These are phyloP conservation scores for Saccharomyces hybrid DNA, from an alignment of 1,139 yeast species.

Conservation along the genomic window DNA sequence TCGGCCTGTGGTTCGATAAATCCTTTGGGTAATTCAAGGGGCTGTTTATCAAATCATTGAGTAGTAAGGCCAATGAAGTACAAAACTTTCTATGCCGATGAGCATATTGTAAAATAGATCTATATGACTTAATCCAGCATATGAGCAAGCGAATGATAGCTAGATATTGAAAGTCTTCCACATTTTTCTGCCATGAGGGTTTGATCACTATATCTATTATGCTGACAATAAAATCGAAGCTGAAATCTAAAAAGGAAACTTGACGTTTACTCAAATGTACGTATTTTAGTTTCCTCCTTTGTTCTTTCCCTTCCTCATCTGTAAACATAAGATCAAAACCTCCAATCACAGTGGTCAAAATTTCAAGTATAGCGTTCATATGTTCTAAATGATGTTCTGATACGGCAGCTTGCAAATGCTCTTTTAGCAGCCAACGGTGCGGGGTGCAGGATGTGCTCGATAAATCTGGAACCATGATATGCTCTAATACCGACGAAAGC, in stretches of 20 bases:
- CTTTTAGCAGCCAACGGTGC: not conserved
- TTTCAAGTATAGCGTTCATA: not conserved
- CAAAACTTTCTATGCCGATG: slow-evolving; percentile 33
- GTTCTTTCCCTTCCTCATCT: not conserved
- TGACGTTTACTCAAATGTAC: slow-evolving; percentile 2
- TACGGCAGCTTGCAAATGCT: not conserved
- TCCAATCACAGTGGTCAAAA: slow-evolving; percentile 4
- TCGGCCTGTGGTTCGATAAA: slow-evolving; percentile 26
- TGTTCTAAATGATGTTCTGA: not conserved
- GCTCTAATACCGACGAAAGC: not conserved
- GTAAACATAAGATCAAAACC: slow-evolving; percentile 2
- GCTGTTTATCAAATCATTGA: slow-evolving; percentile 25
- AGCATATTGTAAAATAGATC: slow-evolving; percentile 35
- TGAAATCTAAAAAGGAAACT: slow-evolving; percentile 10
- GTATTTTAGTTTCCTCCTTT: not conserved
- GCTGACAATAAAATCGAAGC: slow-evolving; percentile 12
- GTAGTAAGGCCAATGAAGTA: slow-evolving; percentile 32
- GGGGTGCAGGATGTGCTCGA: not conserved
- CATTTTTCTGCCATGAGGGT: slow-evolving; percentile 9
- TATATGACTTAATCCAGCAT: slow-evolving; percentile 46
- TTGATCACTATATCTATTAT: slow-evolving; percentile 14
- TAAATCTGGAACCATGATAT: not conserved
- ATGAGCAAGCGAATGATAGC: slow-evolving; percentile 39
- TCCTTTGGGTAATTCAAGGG: not conserved
- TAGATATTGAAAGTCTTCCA: slow-evolving; percentile 13